These are phyloP conservation scores for Skeletonema marinoi DNA, from an alignment of 108 stramenopile genomes.

Conservation along the genomic window DNA sequence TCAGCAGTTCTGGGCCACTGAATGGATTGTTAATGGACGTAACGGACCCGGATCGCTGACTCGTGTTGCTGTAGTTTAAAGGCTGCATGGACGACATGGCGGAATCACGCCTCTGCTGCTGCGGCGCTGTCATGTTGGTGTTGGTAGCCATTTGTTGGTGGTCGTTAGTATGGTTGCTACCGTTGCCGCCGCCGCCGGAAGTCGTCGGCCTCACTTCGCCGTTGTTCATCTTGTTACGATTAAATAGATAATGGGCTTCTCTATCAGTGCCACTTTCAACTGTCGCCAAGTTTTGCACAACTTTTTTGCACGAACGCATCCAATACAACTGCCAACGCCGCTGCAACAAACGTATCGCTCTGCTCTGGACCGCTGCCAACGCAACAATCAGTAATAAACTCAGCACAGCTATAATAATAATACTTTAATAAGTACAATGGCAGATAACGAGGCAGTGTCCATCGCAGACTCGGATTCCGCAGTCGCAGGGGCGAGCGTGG, in stretches of 20 bases:
- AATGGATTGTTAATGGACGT: slow-evolving; percentile 26
- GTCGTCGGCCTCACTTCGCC: not conserved
- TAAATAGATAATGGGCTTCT: no score
- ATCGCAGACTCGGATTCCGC: not conserved
- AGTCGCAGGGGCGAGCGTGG: not conserved
- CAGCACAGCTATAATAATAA: not conserved
- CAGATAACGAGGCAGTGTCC: not conserved
- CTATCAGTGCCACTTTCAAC: no score
- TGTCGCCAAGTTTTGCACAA: no score
- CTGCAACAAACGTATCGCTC: no score
- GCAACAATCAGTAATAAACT: not conserved
- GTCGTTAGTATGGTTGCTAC: no score
- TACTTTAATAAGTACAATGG: not conserved
- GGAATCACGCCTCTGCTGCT: not conserved
- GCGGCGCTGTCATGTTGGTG: not conserved
- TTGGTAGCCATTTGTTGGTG: not conserved
- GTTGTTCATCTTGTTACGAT: not conserved
- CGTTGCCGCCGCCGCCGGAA: no score
- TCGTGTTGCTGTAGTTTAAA: not conserved
- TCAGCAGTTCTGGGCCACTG: slow-evolving; percentile 21
- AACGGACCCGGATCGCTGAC: slow-evolving; percentile 6
- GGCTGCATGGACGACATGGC: not conserved
- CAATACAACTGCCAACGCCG: no score
- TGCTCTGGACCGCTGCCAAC: not conserved
- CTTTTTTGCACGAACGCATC: no score